Evolutionary conservation across 2,329 filamentous ascomycete genomes (phyloP).

Genomic region (Dryadomyces quercus-mongolicae): DNA sequence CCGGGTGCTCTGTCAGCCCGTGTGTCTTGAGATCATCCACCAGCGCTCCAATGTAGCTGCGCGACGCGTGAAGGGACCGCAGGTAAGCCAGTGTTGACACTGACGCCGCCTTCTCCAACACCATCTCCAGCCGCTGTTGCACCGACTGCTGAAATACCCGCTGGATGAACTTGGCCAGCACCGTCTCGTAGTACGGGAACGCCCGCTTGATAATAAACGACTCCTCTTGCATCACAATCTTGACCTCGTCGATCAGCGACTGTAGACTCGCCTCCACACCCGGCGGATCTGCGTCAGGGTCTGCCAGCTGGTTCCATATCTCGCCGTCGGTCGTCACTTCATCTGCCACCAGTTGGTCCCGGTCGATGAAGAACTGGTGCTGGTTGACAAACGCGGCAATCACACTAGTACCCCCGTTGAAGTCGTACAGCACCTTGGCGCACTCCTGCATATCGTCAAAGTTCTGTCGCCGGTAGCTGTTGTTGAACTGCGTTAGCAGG

Average conservation of each 20-base stretch:
- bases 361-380: constrained; percentile 97
- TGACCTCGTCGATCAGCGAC: constrained; percentile 85
- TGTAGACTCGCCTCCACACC: constrained; percentile 87
- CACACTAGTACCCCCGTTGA: constrained; percentile 90
- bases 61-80: constrained; percentile 78
- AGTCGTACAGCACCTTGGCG: constrained; percentile 84
- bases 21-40: constrained; percentile 92
- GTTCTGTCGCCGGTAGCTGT: constrained; percentile 88
- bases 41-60: constrained; percentile 74
- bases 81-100: constrained; percentile 88
- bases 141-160: constrained; percentile 96
- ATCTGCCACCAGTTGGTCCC: constrained; percentile 81
- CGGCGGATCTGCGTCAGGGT: constrained; percentile 85
- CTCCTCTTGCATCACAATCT: constrained; percentile 91
- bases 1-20: constrained; percentile 88
- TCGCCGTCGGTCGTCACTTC: constrained; percentile 66
- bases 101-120: constrained; percentile 84
- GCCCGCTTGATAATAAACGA: constrained; percentile 93
- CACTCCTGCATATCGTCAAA: constrained; percentile 98
- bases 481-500: constrained; percentile 89
- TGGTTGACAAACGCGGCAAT: constrained; percentile 97
- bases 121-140: constrained; percentile 89
- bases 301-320: constrained; percentile 83
- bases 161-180: constrained; percentile 85
- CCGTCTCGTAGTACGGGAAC: constrained; percentile 92